Base-by-base conservation (phyloP, 108 stramenopile genomes). In the Skeletonema marinoi region DNA sequence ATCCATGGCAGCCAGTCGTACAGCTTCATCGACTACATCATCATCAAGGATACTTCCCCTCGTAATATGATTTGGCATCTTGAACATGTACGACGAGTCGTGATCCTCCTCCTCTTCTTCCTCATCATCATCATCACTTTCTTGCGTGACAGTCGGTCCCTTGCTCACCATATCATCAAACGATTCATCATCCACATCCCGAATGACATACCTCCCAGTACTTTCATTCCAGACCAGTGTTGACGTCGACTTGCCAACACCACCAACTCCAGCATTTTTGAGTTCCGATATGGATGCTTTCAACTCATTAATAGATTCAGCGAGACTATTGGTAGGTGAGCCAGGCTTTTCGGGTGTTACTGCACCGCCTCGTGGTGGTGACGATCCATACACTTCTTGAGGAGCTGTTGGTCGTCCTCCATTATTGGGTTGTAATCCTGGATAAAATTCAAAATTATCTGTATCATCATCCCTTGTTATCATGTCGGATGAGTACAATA, bases 201-300 rank as follows among this genome's bases (percentile, higher is more conserved):
- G 71, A 17, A 77, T 82, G 25, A 77, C 39, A 67, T 73, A 82
- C 4, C 75, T 33, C 2, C 82, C 75, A 14, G 76, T 83, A 21
- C 56, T 67, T 60, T 69, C 64, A 60, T 77, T 83, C 21, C 82
- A 54, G 2, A 83, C 82, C 36, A 83, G 70, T 31, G 75, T 77
- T 4, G 75, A 76, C 3, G 76, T 77, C 4, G 60, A 17, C 50
- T 77, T 73, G 8, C 76, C 76, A 0, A 77, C 58, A 29, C 76
- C 82, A 0, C 76, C 82, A 6, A 73, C 82, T 2, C 68, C 82
- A 39, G 73, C 67, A 29, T 73, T 41, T 66, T 83, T 83, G 7
- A 77, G 82, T 70, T 77, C 42, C 14, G 66, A 70, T 10, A 83
- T 77, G 61, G 82, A 83, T 12, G 72, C 82, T 9, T 70, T 69